Evolutionary conservation across 108 stramenopile genomes (phyloP).

Genomic region (Cyclostephanos tholiformis): DNA sequence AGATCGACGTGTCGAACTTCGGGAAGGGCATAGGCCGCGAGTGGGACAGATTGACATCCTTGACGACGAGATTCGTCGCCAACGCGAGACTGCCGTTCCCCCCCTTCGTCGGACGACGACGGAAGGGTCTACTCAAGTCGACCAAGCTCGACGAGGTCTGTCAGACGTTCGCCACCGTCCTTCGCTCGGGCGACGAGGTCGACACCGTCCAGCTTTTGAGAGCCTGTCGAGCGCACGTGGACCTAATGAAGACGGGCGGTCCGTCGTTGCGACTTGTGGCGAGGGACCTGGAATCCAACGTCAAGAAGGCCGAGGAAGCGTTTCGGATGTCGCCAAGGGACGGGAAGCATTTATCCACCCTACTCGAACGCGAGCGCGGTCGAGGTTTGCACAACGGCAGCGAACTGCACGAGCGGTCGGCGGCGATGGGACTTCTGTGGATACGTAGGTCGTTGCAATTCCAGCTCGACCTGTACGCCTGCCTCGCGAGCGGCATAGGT

Average conservation of each 20-base stretch:
- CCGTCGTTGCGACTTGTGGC: conserved; percentile 43
- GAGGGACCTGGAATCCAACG: conserved; percentile 57
- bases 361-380: conserved; percentile 46
- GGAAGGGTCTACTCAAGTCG: conserved; percentile 13
- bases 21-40: conserved; percentile 19
- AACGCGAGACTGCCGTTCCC: conserved; percentile 10
- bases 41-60: conserved; percentile 18
- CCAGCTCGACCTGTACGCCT: conserved; percentile 53
- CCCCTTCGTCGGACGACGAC: conserved; percentile 2
- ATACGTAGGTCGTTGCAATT: conserved; percentile 60
- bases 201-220: conserved; percentile 51
- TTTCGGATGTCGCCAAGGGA: conserved; percentile 43
- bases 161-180: conserved; percentile 28
- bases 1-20: conserved; percentile 18
- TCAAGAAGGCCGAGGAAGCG: conserved; percentile 53
- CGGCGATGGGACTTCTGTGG: conserved; percentile 69
- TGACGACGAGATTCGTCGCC: conserved; percentile 10
- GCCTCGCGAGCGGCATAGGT: conserved; percentile 25
- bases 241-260: conserved; percentile 48
- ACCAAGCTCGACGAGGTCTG: conserved; percentile 45
- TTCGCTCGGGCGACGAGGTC: conserved; percentile 29
- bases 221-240: conserved; percentile 51
- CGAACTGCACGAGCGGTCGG: conserved; percentile 55
- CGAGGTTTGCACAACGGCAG: conserved; percentile 48
- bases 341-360: background rate